phyloP scores from a whole-genome alignment of 176 grass and related monocot genomes.

The Raddia distichophylla region DNA sequence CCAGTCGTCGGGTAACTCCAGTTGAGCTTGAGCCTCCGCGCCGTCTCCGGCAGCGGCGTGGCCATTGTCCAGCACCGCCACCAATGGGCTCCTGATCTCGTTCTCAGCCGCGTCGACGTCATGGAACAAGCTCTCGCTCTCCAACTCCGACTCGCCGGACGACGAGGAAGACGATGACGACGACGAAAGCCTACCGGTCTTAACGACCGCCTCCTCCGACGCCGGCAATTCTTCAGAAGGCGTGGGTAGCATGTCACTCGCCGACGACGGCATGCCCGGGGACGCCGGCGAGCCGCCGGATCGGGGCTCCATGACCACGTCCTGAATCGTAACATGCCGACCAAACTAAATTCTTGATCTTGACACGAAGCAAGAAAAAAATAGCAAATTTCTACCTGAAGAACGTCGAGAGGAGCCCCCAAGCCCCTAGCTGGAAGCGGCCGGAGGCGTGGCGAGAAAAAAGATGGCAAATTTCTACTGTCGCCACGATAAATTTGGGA shows the following conservation, averaged over 20 bases:
- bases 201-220: constrained; percentile 14
- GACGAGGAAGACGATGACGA: constrained; percentile 40
- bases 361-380: neutral
- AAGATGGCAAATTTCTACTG: neutral
- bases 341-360: neutral
- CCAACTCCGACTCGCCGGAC: constrained; percentile 1
- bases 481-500: neutral
- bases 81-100: constrained; percentile 14
- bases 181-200: constrained; percentile 18
- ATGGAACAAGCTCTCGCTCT: constrained; percentile 26
- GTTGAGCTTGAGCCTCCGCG: neutral
- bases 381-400: constrained; percentile 3
- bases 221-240: neutral
- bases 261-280: neutral
- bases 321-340: constrained; percentile 24
- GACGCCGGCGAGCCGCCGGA: constrained; percentile 29
- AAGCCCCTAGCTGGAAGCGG: constrained; percentile 26
- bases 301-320: constrained; percentile 52
- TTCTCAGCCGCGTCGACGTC: constrained; percentile 9
- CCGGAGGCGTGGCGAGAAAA: neutral
- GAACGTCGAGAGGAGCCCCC: constrained; percentile 40
- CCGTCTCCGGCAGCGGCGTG: neutral
- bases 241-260: neutral
- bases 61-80: neutral
- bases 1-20: constrained; percentile 17